phyloP scores from a whole-genome alignment of 495 filamentous ascomycete genomes.

The Cercophora samala region DNA sequence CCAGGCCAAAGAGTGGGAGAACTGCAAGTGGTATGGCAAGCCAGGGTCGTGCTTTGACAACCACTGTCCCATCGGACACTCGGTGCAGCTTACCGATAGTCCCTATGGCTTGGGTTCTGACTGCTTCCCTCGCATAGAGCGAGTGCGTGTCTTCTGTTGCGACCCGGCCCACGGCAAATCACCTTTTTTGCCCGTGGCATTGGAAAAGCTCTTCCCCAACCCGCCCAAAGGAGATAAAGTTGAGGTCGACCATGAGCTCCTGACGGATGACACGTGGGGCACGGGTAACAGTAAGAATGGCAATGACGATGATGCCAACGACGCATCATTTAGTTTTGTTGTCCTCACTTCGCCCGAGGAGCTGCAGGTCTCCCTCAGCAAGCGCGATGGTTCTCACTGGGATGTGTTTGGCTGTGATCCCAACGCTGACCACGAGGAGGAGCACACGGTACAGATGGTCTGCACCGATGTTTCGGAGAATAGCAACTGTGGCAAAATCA shows the following conservation, averaged over 20 bases:
- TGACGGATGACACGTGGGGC: background rate
- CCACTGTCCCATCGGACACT: slow-evolving; percentile 15
- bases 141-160: slow-evolving; percentile 8
- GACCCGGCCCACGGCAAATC: slow-evolving; percentile 16
- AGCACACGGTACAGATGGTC: slow-evolving; percentile 28
- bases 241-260: slow-evolving; percentile 29
- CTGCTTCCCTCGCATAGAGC: background rate
- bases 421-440: slow-evolving; percentile 10
- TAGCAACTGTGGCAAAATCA: slow-evolving; percentile 35
- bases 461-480: slow-evolving; percentile 26
- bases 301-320: slow-evolving; percentile 24
- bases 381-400: slow-evolving; percentile 37
- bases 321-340: slow-evolving; percentile 26
- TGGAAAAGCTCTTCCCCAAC: slow-evolving; percentile 34
- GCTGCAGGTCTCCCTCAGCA: slow-evolving; percentile 25
- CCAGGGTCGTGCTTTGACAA: slow-evolving; percentile 27
- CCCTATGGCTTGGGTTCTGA: background rate
- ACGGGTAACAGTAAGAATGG: background rate
- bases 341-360: slow-evolving; percentile 31
- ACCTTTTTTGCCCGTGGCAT: slow-evolving; percentile 32
- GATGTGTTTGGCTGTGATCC: slow-evolving; percentile 25
- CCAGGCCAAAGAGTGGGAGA: slow-evolving; percentile 12
- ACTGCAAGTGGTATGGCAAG: slow-evolving; percentile 18
- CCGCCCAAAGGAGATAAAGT: slow-evolving; percentile 24
- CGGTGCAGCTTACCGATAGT: slow-evolving; percentile 19